Conservation (phyloP, 768 basidiomycete species). For the Rhizopogon salebrosus region DNA sequence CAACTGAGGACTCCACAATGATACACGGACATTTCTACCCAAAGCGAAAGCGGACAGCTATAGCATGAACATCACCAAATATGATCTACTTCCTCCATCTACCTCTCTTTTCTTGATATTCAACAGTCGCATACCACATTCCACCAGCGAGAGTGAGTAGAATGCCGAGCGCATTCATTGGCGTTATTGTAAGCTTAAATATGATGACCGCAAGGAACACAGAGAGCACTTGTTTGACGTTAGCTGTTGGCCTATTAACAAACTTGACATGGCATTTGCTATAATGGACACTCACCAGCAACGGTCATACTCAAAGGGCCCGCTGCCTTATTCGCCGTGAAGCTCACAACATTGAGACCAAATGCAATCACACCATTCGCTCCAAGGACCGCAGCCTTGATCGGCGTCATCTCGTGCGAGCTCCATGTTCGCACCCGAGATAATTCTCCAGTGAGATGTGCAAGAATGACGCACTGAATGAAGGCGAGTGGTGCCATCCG, state of each 20-base stretch:
- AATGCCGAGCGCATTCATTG: slow-evolving; percentile 80
- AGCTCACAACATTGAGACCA: slow-evolving; percentile 88
- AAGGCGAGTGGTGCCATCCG: slow-evolving; percentile 92
- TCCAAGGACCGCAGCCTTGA: slow-evolving; percentile 49
- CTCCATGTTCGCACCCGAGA: slow-evolving; percentile 49
- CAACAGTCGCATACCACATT: slow-evolving; percentile 70
- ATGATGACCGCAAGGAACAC: slow-evolving; percentile 78
- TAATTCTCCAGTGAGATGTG: slow-evolving; percentile 78
- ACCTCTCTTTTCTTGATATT: slow-evolving; percentile 45
- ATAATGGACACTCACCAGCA: slow-evolving; percentile 51
- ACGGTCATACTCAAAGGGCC: slow-evolving; percentile 91
- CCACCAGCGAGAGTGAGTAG: slow-evolving; percentile 81
- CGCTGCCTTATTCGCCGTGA: slow-evolving; percentile 91
- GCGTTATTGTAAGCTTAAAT: slow-evolving; percentile 79
- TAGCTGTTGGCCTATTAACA: slow-evolving; percentile 42
- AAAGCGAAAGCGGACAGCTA: neutral
- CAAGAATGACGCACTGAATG: slow-evolving; percentile 77
- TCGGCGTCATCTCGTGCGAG: slow-evolving; percentile 31
- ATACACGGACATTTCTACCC: neutral
- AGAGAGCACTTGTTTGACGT: slow-evolving; percentile 92
- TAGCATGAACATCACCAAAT: neutral
- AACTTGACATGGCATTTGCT: neutral
- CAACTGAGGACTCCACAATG: too few relatives aligned
- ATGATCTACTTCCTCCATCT: slow-evolving; percentile 9
- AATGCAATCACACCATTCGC: slow-evolving; percentile 88